Percentiles rank a stretch among this genome's conserved stretches.
These are phyloP conservation scores for Auriscalpium vulgare DNA, from an alignment of 768 basidiomycete species.

Conservation along the genomic window DNA sequence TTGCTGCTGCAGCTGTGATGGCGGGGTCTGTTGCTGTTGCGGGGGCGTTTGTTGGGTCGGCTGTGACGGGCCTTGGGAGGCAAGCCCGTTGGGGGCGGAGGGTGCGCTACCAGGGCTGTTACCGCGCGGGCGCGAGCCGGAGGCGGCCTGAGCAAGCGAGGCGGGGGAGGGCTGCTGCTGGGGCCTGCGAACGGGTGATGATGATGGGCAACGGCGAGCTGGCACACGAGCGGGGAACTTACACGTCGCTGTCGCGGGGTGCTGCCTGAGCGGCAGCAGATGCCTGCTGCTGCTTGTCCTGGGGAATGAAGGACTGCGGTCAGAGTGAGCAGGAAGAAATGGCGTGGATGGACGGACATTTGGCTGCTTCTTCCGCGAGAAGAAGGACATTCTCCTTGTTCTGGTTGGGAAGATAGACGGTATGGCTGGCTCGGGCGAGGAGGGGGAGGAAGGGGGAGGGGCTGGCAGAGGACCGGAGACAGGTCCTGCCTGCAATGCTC, in stretches of 20 bases:
- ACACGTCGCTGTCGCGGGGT: slow-evolving; percentile 1
- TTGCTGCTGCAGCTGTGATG: slow-evolving; percentile 6
- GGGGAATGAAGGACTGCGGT: not conserved
- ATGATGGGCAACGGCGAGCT: not conserved
- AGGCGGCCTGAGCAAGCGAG: not conserved
- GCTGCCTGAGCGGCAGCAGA: not conserved
- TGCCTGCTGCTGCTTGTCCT: slow-evolving; percentile 13
- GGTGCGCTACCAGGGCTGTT: slow-evolving; percentile 16
- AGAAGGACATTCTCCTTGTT: slow-evolving; percentile 86
- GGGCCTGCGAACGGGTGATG: not conserved
- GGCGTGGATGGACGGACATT: slow-evolving; percentile 14
- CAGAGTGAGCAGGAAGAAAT: slow-evolving; percentile 1
- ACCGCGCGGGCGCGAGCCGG: not conserved
- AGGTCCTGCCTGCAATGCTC: slow-evolving; percentile 4
- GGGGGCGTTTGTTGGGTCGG: slow-evolving; percentile 22
- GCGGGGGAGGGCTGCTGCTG: not conserved
- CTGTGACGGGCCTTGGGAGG: slow-evolving; percentile 17
- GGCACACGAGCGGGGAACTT: not conserved
- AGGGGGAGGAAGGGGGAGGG: not conserved
- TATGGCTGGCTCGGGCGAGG: slow-evolving; percentile 40
- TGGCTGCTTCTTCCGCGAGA: slow-evolving; percentile 78
- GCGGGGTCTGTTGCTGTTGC: slow-evolving; percentile 24
- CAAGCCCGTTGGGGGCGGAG: slow-evolving; percentile 28
- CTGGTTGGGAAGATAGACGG: slow-evolving; percentile 56
- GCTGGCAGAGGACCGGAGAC: not conserved